Percentiles rank a stretch among this genome's conserved stretches.
These are phyloP conservation scores for Fusarium palustre DNA, from an alignment of 2,329 filamentous ascomycete species.

Conservation along the genomic window DNA sequence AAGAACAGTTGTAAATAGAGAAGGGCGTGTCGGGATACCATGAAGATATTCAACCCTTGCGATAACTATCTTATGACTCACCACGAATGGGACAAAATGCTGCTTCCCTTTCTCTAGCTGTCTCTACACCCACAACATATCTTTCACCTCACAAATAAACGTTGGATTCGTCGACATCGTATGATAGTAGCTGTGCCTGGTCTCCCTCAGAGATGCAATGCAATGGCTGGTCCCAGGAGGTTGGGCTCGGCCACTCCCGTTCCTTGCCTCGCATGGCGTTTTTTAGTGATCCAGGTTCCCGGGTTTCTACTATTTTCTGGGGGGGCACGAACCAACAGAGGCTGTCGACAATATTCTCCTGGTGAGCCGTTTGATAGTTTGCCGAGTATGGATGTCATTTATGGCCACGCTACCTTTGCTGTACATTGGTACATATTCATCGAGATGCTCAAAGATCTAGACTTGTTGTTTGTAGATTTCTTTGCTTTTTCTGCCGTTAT, in stretches of 20 bases:
- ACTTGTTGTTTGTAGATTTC: background rate
- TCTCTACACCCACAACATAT: background rate
- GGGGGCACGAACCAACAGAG: background rate
- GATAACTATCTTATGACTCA: background rate
- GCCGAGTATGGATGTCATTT: background rate
- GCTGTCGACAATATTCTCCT: too few relatives aligned
- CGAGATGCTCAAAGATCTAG: background rate
- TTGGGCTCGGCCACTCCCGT: conserved; percentile 33
- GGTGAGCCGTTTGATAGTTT: background rate
- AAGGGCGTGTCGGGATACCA: background rate
- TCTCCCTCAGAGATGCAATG: background rate
- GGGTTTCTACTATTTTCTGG: background rate
- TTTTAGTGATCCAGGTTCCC: conserved; percentile 14
- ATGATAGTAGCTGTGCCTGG: background rate
- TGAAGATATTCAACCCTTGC: background rate
- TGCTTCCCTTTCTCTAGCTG: background rate
- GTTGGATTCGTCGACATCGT: background rate
- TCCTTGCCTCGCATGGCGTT: conserved; percentile 34
- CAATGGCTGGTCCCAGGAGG: background rate
- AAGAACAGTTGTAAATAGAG: background rate
- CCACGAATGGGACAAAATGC: background rate
- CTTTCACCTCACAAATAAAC: background rate
- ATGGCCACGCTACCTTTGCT: background rate
- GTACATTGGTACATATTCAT: background rate
- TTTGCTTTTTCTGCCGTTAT: background rate